Evolutionary conservation across 75 land plant species (phyloP).

Genomic region (Gnetum montanum): DNA sequence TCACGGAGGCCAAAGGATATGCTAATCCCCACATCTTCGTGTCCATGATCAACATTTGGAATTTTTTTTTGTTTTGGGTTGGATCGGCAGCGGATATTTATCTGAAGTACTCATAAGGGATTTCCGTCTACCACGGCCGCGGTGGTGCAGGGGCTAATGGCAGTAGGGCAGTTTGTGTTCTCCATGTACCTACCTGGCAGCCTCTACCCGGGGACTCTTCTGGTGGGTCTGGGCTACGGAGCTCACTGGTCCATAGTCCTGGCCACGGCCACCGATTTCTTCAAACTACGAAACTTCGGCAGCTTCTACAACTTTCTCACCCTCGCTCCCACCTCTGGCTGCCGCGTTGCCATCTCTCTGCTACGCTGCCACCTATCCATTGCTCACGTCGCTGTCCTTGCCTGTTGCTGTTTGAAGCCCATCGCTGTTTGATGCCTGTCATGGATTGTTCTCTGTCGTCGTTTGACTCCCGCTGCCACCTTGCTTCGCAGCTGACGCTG

Average conservation of each 20-base stretch:
- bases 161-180: constrained; percentile 52
- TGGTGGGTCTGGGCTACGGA: constrained; percentile 70
- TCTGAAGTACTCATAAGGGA: constrained; percentile 20
- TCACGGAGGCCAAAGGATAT: constrained; percentile 35
- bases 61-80: constrained; percentile 35
- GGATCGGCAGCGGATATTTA: constrained; percentile 25
- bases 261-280: constrained; percentile 69
- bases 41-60: constrained; percentile 38
- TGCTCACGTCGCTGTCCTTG: no score
- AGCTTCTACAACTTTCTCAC: constrained; percentile 61
- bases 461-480: no score
- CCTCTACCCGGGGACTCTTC: constrained; percentile 51
- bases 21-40: constrained; percentile 31
- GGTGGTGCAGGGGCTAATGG: constrained; percentile 54
- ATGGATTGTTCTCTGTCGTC: no score
- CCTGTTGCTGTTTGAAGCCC: no score
- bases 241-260: constrained; percentile 59
- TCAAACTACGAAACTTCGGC: constrained; percentile 70
- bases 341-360: no score
- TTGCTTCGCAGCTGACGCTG: no score
- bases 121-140: no score
- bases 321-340: constrained; percentile 17
- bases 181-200: constrained; percentile 60
- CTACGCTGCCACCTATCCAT: no score
- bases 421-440: no score